Conservation (phyloP, 2,329 filamentous ascomycete genomes). For the Metarhizium sp. region DNA sequence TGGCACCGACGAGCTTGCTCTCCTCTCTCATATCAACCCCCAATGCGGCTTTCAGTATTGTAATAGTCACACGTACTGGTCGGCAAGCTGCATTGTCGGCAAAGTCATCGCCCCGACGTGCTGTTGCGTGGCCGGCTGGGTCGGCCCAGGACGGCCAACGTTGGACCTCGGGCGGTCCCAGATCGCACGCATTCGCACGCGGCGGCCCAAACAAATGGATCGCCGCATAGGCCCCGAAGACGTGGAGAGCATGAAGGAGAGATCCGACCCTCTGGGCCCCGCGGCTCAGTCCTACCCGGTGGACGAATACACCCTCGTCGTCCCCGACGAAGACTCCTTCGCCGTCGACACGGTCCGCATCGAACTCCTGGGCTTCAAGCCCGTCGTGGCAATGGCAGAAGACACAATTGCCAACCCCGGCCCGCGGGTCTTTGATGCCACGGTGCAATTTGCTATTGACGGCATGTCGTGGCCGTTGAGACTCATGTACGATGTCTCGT, state of each 20-base stretch:
- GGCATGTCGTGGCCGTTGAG: slow-evolving; percentile 54
- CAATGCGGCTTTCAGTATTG: slow-evolving; percentile 69
- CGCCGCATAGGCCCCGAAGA: slow-evolving; percentile 44
- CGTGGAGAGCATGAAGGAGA: slow-evolving; percentile 54
- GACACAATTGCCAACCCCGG: slow-evolving; percentile 13
- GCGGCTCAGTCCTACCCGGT: slow-evolving; percentile 53
- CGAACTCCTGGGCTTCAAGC: slow-evolving; percentile 54
- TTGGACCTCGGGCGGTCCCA: slow-evolving; percentile 58
- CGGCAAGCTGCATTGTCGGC: slow-evolving; percentile 60
- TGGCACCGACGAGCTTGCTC: slow-evolving; percentile 53
- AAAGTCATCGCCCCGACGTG: slow-evolving; percentile 69
- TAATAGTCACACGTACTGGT: slow-evolving; percentile 68
- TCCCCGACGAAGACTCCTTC: slow-evolving; percentile 47
- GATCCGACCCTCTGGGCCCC: slow-evolving; percentile 61
- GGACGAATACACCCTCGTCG: slow-evolving; percentile 55
- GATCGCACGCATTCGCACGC: slow-evolving; percentile 58
- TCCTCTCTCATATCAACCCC: slow-evolving; percentile 59
- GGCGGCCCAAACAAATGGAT: slow-evolving; percentile 39
- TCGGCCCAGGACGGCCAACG: slow-evolving; percentile 62
- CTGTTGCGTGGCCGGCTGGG: slow-evolving; percentile 61
- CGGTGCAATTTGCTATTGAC: slow-evolving; percentile 54
- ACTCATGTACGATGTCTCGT: slow-evolving; percentile 56
- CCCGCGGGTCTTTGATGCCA: slow-evolving; percentile 48
- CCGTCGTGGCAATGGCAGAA: slow-evolving; percentile 22
- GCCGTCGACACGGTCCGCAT: slow-evolving; percentile 58